Percentiles rank a stretch among this genome's conserved stretches.
These are phyloP conservation scores for Gilbertella persicaria DNA, from an alignment of 371 early-diverging fungal species.

Conservation along the genomic window DNA sequence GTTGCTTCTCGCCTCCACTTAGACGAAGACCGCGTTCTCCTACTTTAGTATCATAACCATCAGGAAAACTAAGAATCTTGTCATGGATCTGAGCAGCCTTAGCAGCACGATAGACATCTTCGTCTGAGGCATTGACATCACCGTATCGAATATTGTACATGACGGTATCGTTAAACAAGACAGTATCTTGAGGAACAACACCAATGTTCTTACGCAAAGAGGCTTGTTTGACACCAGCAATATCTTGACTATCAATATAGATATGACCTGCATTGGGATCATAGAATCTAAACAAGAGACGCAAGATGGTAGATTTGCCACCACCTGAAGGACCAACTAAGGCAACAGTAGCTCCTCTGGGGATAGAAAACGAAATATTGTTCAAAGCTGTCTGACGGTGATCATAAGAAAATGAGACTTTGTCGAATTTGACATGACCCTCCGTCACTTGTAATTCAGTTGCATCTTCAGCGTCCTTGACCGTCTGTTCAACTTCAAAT, in stretches of 20 bases:
- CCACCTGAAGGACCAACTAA: conserved; percentile 92
- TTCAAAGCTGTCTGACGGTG: conserved; percentile 66
- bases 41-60: conserved; percentile 88
- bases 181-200: conserved; percentile 88
- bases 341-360: conserved; percentile 79
- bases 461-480: conserved; percentile 62
- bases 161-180: conserved; percentile 84
- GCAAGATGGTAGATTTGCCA: conserved; percentile 88
- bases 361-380: conserved; percentile 82
- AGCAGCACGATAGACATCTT: conserved; percentile 74
- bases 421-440: conserved; percentile 72
- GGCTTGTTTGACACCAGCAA: conserved; percentile 67
- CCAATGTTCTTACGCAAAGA: conserved; percentile 77
- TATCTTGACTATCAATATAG: conserved; percentile 87
- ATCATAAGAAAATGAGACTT: conserved; percentile 82
- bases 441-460: conserved; percentile 49
- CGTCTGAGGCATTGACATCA: conserved; percentile 59
- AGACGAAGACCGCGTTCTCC: conserved; percentile 94
- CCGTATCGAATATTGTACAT: conserved; percentile 83
- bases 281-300: conserved; percentile 89
- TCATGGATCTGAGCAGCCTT: conserved; percentile 83
- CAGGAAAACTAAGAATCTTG: conserved; percentile 67
- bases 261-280: conserved; percentile 83
- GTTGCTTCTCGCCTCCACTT: conserved; percentile 86
- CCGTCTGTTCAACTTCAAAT: conserved; percentile 72